Conservation (phyloP, 352 stramenopile species). For the Pythium graminicola region DNA sequence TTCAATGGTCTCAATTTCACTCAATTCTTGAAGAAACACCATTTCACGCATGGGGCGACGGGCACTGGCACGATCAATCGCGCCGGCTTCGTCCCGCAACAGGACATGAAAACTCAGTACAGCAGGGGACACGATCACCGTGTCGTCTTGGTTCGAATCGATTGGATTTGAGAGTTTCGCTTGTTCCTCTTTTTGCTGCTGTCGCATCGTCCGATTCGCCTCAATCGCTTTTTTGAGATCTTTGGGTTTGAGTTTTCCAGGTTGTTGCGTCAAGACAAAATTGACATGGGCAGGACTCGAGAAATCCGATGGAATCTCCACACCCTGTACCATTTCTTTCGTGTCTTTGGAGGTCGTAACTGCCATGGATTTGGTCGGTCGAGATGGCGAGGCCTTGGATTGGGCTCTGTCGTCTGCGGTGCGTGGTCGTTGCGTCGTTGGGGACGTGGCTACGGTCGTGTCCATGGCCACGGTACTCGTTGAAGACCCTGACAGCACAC, state of each 20-base stretch:
- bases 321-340: conserved; percentile 29
- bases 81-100: conserved; percentile 40
- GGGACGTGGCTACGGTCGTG: neutral
- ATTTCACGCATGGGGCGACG: conserved; percentile 71
- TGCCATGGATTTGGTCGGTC: neutral
- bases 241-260: conserved; percentile 85
- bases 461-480: conserved; percentile 22
- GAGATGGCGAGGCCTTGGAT: conserved; percentile 4
- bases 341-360: conserved; percentile 3
- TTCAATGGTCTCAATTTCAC: conserved; percentile 63
- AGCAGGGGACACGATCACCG: conserved; percentile 10
- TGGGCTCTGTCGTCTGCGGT: neutral
- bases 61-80: conserved; percentile 32
- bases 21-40: conserved; percentile 78
- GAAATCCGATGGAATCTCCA: conserved; percentile 66
- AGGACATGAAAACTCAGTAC: conserved; percentile 50
- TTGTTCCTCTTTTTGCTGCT: conserved; percentile 63
- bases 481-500: conserved; percentile 55
- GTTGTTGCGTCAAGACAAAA: conserved; percentile 85
- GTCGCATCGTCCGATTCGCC: conserved; percentile 54
- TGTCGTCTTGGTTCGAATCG: neutral
- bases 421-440: neutral
- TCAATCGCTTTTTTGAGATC: conserved; percentile 87
- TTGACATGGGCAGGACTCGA: conserved; percentile 58
- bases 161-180: conserved; percentile 33